These are phyloP conservation scores for Camillea tinctor DNA, from an alignment of 2,329 filamentous ascomycete genomes.

Conservation along the genomic window DNA sequence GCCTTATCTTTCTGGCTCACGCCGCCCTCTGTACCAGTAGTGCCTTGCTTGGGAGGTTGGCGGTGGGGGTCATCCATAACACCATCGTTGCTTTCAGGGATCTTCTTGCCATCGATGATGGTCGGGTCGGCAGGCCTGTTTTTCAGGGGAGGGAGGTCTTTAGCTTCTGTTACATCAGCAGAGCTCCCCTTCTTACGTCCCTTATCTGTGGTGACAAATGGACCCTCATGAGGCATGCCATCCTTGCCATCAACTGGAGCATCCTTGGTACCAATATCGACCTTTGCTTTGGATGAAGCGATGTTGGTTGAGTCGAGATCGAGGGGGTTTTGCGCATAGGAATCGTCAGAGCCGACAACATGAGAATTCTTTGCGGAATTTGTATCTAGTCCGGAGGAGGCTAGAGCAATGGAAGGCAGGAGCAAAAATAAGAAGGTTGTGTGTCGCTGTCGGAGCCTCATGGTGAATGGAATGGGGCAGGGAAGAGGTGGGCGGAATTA, in stretches of 20 bases:
- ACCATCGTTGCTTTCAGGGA: conserved; percentile 68
- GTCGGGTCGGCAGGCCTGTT: conserved; percentile 52
- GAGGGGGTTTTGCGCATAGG: conserved; percentile 16
- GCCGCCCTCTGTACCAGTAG: conserved; percentile 83
- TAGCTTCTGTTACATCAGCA: conserved; percentile 34
- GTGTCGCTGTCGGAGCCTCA: conserved; percentile 29
- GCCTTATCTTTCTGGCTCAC: conserved; percentile 85
- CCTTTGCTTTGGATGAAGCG: conserved; percentile 37
- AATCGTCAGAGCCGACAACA: conserved; percentile 10
- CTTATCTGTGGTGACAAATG: conserved; percentile 63
- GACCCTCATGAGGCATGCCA: conserved; percentile 88
- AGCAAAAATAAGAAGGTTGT: conserved; percentile 29
- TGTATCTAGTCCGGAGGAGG: conserved; percentile 20
- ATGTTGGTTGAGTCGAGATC: conserved; percentile 33
- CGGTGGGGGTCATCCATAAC: conserved; percentile 91
- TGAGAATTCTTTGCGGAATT: conserved; percentile 17
- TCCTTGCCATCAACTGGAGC: conserved; percentile 90
- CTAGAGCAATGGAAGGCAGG: conserved; percentile 27
- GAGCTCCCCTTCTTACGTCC: conserved; percentile 36
- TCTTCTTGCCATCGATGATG: conserved; percentile 58
- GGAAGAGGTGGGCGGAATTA: background rate
- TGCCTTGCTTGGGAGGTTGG: conserved; percentile 75
- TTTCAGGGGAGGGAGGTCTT: conserved; percentile 45
- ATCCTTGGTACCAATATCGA: conserved; percentile 60
- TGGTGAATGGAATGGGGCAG: conserved; percentile 15